phyloP scores from a whole-genome alignment of 1,139 yeast genomes.

The Geotrichum bryndzae region DNA sequence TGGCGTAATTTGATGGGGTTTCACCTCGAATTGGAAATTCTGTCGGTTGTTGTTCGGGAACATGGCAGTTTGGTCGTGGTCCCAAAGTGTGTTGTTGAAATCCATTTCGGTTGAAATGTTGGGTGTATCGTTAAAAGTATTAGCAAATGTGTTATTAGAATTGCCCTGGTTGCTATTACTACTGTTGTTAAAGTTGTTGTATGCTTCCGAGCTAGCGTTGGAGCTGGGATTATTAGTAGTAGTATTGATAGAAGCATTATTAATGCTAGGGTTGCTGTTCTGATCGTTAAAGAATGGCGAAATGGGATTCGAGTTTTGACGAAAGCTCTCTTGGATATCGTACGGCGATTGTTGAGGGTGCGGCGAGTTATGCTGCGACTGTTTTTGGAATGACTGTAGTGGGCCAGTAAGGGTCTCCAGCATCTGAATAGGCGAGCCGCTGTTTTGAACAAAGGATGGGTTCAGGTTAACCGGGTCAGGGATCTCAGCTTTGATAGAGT shows the following conservation, averaged over 20 bases:
- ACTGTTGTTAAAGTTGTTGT: constrained; percentile 2
- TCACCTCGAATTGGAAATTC: constrained; percentile 4
- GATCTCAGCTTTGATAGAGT: constrained; percentile 9
- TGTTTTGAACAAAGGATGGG: neutral
- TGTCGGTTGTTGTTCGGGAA: constrained; percentile 6
- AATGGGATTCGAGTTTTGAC: neutral
- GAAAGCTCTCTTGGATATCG: neutral
- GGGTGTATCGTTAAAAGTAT: neutral
- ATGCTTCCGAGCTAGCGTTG: constrained; percentile 11
- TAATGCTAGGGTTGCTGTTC: neutral
- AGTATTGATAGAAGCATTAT: neutral
- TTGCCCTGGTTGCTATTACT: neutral
- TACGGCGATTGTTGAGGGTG: constrained; percentile 3
- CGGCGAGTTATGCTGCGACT: constrained; percentile 3
- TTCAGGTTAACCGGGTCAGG: constrained; percentile 10
- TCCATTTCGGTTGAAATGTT: constrained; percentile 10
- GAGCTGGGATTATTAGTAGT: constrained; percentile 1
- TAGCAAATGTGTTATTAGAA: neutral
- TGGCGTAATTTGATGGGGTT: constrained; percentile 47
- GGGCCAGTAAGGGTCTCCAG: constrained; percentile 5
- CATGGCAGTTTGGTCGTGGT: constrained; percentile 16
- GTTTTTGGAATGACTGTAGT: neutral
- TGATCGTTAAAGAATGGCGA: constrained; percentile 12
- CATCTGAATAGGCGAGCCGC: neutral
- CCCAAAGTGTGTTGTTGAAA: constrained; percentile 12